A percentile compares a stretch with the other conserved stretches of the same genome.
Conservation (phyloP, 352 stramenopile species). For the Pythium phragmitis region DNA sequence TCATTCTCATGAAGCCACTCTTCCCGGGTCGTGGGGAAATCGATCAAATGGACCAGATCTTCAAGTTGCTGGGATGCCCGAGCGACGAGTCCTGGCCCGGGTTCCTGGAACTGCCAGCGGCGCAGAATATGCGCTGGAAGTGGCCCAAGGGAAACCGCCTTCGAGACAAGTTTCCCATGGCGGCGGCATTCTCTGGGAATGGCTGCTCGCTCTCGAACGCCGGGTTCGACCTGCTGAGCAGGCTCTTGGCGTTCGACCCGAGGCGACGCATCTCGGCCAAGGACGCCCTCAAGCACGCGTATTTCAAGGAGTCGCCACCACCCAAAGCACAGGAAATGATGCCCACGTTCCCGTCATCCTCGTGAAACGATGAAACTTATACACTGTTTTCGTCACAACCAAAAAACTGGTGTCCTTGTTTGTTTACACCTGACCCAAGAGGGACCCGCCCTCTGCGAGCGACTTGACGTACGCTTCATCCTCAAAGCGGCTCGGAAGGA, state of each 20-base stretch:
- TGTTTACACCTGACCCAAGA: conserved; percentile 57
- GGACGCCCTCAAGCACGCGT: conserved; percentile 78
- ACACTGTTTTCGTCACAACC: not conserved
- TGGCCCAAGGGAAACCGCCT: conserved; percentile 68
- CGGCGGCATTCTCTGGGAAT: conserved; percentile 50
- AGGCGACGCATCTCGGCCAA: conserved; percentile 73
- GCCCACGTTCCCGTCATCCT: conserved; percentile 63
- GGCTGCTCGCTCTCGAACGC: conserved; percentile 69
- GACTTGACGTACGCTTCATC: conserved; percentile 55
- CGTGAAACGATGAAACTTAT: not conserved
- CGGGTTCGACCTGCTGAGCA: conserved; percentile 67
- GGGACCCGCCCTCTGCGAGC: conserved; percentile 43
- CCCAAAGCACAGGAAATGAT: conserved; percentile 74
- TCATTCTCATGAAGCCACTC: conserved; percentile 92
- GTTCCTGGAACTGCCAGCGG: conserved; percentile 58
- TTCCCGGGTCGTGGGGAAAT: conserved; percentile 93
- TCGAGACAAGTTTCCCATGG: conserved; percentile 76
- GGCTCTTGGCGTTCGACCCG: conserved; percentile 35
- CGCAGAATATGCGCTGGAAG: conserved; percentile 60
- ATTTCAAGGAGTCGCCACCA: conserved; percentile 70
- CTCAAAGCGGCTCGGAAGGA: conserved; percentile 67
- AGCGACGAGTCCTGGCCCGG: conserved; percentile 91
- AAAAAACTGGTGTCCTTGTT: not conserved
- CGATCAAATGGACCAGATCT: conserved; percentile 97
- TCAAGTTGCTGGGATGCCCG: conserved; percentile 90